phyloP scores from a whole-genome alignment of 2,329 filamentous ascomycete species.

The Elsinoe fawcettii region DNA sequence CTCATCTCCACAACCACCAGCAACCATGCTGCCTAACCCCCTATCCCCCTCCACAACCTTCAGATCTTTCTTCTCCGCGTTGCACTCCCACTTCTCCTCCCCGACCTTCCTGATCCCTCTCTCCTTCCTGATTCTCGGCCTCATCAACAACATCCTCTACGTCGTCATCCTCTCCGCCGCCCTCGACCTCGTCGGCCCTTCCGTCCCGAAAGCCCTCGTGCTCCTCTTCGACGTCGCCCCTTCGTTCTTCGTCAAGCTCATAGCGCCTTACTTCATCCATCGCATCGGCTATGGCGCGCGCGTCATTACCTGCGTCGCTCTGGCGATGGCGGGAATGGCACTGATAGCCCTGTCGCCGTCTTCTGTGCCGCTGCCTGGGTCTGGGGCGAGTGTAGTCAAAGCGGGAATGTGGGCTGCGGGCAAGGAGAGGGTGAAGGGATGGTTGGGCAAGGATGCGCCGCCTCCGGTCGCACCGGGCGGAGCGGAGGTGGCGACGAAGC shows the following conservation, averaged over 20 bases:
- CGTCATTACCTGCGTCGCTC: conserved; percentile 62
- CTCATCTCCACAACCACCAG: not conserved
- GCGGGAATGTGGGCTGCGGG: not conserved
- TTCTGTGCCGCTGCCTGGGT: conserved; percentile 1
- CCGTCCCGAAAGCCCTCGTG: conserved; percentile 82
- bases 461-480: conserved; percentile 20
- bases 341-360: conserved; percentile 71
- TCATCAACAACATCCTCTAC: conserved; percentile 97
- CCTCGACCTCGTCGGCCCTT: conserved; percentile 83
- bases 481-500: conserved; percentile 60
- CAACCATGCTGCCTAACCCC: conserved; percentile 14
- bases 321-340: conserved; percentile 82
- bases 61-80: conserved; percentile 4
- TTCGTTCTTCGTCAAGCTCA: conserved; percentile 77
- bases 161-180: conserved; percentile 94
- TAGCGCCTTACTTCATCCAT: conserved; percentile 92
- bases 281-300: conserved; percentile 70
- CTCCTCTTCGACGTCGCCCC: conserved; percentile 89
- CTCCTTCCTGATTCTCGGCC: conserved; percentile 37
- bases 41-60: conserved; percentile 14
- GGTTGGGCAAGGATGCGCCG: conserved; percentile 4
- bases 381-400: conserved; percentile 33
- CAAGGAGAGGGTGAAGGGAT: conserved; percentile 5
- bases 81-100: not conserved
- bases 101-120: not conserved